A percentile compares a stretch with the other conserved stretches of the same genome.
phyloP scores from a whole-genome alignment of 306 rosid genomes.

The Hippophae gyantsensis region DNA sequence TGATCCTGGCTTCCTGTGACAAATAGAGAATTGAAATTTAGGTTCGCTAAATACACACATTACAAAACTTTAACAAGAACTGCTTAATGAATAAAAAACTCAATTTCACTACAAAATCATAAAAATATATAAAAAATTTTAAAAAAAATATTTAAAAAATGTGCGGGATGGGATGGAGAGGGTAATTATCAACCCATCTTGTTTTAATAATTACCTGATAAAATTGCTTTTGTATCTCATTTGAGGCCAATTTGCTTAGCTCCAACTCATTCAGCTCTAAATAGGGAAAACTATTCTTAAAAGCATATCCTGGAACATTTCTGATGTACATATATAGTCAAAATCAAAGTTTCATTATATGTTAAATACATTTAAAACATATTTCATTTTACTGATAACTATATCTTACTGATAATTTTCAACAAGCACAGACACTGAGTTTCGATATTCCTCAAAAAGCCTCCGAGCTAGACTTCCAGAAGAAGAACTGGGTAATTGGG shows the following conservation, averaged over 20 bases:
- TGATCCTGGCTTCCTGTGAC: conserved; percentile 71
- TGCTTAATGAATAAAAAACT: too few species aligned
- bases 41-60: too few species aligned
- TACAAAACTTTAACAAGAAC: too few species aligned
- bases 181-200: too few species aligned
- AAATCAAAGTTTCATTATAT: too few species aligned
- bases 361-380: too few species aligned
- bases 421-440: conserved; percentile 27
- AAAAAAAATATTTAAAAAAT: too few species aligned
- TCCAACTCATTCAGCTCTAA: conserved; percentile 48
- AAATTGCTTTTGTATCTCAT: conserved; percentile 46
- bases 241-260: conserved; percentile 41
- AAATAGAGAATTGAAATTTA: background rate
- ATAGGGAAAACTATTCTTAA: conserved; percentile 33
- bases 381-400: too few species aligned
- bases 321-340: conserved; percentile 21
- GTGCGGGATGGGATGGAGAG: too few species aligned
- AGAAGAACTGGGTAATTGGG: conserved; percentile 43
- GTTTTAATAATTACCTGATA: conserved; percentile 29
- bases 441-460: conserved; percentile 42
- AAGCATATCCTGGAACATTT: conserved; percentile 67
- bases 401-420: conserved; percentile 37
- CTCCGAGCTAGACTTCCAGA: conserved; percentile 35
- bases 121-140: too few species aligned
- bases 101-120: too few species aligned